Conservation (phyloP, 1,284 basidiomycete species). For the Flammula alnicola region DNA sequence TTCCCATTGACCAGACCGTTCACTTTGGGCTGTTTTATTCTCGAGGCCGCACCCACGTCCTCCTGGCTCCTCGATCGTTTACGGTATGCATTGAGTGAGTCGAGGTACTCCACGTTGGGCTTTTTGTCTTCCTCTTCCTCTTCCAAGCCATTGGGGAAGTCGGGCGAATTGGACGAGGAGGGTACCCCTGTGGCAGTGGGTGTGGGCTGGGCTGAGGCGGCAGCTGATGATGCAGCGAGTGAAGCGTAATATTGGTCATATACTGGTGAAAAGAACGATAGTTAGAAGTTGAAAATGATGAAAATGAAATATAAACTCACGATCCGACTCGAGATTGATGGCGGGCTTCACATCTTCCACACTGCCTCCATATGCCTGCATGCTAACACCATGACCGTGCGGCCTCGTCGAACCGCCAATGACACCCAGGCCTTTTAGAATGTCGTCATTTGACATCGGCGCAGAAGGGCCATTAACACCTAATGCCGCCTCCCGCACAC, state of each 20-base stretch:
- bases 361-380: constrained; percentile 9
- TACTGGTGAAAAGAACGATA: constrained; percentile 44
- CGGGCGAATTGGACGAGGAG: constrained; percentile 39
- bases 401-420: constrained; percentile 40
- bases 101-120: constrained; percentile 64
- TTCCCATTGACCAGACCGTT: constrained; percentile 31
- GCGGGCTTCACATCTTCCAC: constrained; percentile 63
- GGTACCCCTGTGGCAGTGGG: constrained; percentile 25
- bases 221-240: constrained; percentile 64
- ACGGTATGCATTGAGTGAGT: constrained; percentile 67
- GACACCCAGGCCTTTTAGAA: constrained; percentile 66
- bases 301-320: constrained; percentile 43
- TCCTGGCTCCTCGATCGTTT: constrained; percentile 73
- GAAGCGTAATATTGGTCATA: constrained; percentile 83
- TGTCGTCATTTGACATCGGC: constrained; percentile 61
- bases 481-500: constrained; percentile 47
- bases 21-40: constrained; percentile 51
- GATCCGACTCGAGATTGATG: constrained; percentile 62
- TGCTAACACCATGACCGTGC: constrained; percentile 10
- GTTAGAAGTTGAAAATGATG: background rate
- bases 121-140: constrained; percentile 73
- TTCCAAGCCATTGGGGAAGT: constrained; percentile 46
- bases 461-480: constrained; percentile 25
- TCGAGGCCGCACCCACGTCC: constrained; percentile 48
- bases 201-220: constrained; percentile 62